phyloP scores from a whole-genome alignment of 768 basidiomycete genomes.

The Basidioascus undulatus region DNA sequence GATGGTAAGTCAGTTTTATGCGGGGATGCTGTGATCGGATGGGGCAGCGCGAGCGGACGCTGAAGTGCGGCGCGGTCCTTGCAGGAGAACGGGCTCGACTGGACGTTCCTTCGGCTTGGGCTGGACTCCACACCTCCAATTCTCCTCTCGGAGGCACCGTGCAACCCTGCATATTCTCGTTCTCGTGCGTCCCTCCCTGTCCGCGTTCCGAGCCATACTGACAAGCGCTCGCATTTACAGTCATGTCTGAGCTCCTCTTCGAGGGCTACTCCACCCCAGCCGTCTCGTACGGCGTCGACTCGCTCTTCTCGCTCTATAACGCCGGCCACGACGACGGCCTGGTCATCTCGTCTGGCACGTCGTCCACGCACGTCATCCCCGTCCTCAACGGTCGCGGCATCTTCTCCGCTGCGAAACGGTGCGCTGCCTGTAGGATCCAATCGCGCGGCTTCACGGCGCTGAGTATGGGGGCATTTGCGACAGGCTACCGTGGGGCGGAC shows the following conservation, averaged over 20 bases:
- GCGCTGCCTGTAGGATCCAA: constrained; percentile 5
- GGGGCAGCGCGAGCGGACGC: not conserved
- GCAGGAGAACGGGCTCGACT: constrained; percentile 87
- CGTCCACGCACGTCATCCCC: constrained; percentile 75
- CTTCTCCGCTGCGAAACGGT: constrained; percentile 72
- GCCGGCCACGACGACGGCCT: constrained; percentile 43
- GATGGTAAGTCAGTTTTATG: constrained; percentile 33
- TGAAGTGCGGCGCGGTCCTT: not conserved
- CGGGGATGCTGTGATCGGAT: not conserved
- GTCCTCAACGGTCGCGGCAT: constrained; percentile 59
- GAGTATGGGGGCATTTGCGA: not conserved
- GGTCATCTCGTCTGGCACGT: constrained; percentile 72
- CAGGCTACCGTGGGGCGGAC: constrained; percentile 84
- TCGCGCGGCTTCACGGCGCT: not conserved
- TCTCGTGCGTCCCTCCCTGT: constrained; percentile 31
- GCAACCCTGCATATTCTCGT: constrained; percentile 69
- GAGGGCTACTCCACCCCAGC: constrained; percentile 73
- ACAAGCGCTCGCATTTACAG: constrained; percentile 20
- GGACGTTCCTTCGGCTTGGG: constrained; percentile 64
- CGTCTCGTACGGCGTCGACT: constrained; percentile 67
- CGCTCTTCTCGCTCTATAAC: constrained; percentile 75
- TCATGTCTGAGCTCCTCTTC: constrained; percentile 89
- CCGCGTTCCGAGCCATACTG: not conserved
- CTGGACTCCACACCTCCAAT: constrained; percentile 61
- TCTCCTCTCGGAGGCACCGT: constrained; percentile 76